Conservation (phyloP, 2,329 filamentous ascomycete genomes). For the Karstenula rhodostoma region DNA sequence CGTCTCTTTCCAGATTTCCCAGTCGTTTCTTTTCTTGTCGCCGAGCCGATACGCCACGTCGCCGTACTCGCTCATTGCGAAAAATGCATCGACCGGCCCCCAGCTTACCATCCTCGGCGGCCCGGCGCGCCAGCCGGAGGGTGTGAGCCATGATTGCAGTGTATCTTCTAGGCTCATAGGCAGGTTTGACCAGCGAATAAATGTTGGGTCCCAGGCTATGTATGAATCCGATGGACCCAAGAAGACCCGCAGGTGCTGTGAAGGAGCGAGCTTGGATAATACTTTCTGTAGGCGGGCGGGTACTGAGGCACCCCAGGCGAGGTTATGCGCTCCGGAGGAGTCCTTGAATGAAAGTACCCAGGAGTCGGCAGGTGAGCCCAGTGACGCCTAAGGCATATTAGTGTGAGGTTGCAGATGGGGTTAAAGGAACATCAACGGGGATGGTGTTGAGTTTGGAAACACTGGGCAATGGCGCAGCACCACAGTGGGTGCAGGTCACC, state of each 20-base stretch:
- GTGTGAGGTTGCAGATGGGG: too few species aligned
- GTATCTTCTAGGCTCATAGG: conserved; percentile 39
- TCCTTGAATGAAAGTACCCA: conserved; percentile 47
- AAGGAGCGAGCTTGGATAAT: conserved; percentile 37
- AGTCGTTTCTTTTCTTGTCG: conserved; percentile 20
- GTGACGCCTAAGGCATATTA: conserved; percentile 20
- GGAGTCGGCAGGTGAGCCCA: conserved; percentile 40
- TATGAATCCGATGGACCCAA: conserved; percentile 41
- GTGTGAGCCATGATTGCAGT: conserved; percentile 48
- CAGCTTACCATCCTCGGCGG: conserved; percentile 44
- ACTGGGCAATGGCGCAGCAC: too few species aligned
- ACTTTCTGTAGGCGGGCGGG: conserved; percentile 32
- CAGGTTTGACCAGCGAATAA: conserved; percentile 43
- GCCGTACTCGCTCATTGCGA: conserved; percentile 49
- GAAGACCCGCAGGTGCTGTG: conserved; percentile 40
- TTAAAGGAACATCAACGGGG: too few species aligned
- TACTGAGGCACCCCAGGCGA: conserved; percentile 38
- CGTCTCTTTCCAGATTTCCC: conserved; percentile 45
- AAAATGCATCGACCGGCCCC: conserved; percentile 43
- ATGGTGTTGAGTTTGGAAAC: too few species aligned
- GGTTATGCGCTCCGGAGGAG: conserved; percentile 29
- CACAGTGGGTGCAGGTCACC: too few species aligned
- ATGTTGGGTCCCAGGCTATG: conserved; percentile 45
- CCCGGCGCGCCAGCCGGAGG: conserved; percentile 46
- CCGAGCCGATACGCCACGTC: conserved; percentile 40